A percentile compares a stretch with the other conserved stretches of the same genome.
Conservation (phyloP, 805 yeast species). For the Zygotorulaspora danielsina region DNA sequence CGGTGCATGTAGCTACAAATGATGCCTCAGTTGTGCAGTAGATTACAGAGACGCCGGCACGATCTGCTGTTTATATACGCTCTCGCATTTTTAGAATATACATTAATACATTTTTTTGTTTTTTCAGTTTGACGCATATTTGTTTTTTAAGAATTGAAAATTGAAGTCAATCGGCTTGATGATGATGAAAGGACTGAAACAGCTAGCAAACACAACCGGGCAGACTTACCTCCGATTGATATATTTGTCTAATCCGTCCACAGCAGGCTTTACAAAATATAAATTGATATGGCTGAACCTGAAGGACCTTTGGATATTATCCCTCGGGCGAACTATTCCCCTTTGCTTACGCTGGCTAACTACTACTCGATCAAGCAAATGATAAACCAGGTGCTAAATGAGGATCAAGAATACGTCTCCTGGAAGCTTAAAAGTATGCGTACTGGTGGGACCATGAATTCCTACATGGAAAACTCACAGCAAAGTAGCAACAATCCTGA, state of each 20-base stretch:
- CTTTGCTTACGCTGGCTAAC: slow-evolving; percentile 28
- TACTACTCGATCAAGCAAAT: slow-evolving; percentile 32
- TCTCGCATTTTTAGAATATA: too few relatives aligned
- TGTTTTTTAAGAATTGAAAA: too few relatives aligned
- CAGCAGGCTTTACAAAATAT: too few relatives aligned
- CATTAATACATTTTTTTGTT: too few relatives aligned
- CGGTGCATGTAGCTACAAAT: not conserved
- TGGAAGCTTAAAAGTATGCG: slow-evolving; percentile 33
- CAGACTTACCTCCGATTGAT: too few relatives aligned
- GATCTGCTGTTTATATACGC: too few relatives aligned
- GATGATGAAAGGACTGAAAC: too few relatives aligned
- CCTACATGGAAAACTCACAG: slow-evolving; percentile 16
- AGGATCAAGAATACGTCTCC: slow-evolving; percentile 34
- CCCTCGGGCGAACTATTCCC: slow-evolving; percentile 31
- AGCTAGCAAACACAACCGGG: too few relatives aligned
- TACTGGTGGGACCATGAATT: slow-evolving; percentile 34
- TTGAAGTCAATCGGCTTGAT: too few relatives aligned
- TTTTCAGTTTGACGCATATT: too few relatives aligned
- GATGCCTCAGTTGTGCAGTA: not conserved
- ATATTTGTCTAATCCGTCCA: too few relatives aligned
- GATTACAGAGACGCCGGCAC: too few relatives aligned
- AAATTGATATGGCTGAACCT: slow-evolving; percentile 27
- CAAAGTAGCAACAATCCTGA: not conserved
- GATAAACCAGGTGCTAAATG: slow-evolving; percentile 33
- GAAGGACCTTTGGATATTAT: slow-evolving; percentile 33